A percentile compares a stretch with the other conserved stretches of the same genome.
Conservation (phyloP, 1,139 yeast species). For the Debaryomyces sp. region DNA sequence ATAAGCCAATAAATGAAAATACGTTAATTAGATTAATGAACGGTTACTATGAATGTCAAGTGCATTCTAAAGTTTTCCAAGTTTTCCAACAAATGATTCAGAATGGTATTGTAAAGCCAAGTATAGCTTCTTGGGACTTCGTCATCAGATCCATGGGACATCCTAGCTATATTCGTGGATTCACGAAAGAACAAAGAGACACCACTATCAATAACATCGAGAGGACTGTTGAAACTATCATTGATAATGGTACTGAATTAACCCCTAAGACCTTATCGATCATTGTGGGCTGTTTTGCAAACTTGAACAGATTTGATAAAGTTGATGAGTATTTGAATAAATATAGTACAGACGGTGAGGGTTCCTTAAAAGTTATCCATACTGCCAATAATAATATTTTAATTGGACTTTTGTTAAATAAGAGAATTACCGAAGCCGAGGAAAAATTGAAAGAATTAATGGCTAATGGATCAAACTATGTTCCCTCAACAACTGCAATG, state of each 20-base stretch:
- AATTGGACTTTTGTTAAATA: conserved; percentile 37
- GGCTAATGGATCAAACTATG: conserved; percentile 26
- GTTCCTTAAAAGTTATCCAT: conserved; percentile 27
- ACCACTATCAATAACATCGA: conserved; percentile 26
- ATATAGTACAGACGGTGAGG: conserved; percentile 21
- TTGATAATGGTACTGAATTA: conserved; percentile 24
- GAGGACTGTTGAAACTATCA: conserved; percentile 33
- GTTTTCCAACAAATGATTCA: conserved; percentile 36
- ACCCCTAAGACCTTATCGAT: conserved; percentile 34
- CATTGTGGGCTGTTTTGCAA: conserved; percentile 39
- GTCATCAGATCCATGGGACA: conserved; percentile 41
- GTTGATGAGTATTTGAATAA: conserved; percentile 31
- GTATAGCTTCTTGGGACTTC: conserved; percentile 38
- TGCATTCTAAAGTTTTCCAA: conserved; percentile 34
- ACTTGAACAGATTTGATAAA: conserved; percentile 35
- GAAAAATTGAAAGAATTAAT: conserved; percentile 30
- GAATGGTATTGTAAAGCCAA: conserved; percentile 30
- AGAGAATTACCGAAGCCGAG: conserved; percentile 38
- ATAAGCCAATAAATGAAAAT: conserved; percentile 29
- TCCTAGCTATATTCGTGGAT: conserved; percentile 25
- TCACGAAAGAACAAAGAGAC: conserved; percentile 19
- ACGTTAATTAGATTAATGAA: conserved; percentile 40
- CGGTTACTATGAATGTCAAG: conserved; percentile 32
- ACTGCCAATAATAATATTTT: conserved; percentile 39
- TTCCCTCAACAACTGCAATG: conserved; percentile 39